A percentile compares a stretch with the other conserved stretches of the same genome.
These are phyloP conservation scores for Starmerella floris DNA, from an alignment of 805 yeast genomes.

Conservation along the genomic window DNA sequence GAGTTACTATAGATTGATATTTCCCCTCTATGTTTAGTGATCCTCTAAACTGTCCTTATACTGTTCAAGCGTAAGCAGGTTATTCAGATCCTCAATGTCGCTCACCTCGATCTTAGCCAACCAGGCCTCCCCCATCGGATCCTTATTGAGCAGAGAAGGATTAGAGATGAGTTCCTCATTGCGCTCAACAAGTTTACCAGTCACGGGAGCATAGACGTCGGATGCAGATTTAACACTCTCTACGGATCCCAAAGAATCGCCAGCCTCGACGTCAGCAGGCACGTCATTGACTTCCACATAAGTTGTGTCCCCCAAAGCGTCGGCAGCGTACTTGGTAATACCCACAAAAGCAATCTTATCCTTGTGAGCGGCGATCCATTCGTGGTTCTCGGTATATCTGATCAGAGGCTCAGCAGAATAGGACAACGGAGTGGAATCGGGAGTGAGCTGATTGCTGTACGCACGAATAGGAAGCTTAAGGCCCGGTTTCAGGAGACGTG, in stretches of 20 bases:
- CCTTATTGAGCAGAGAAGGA: conserved; percentile 71
- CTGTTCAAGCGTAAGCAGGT: conserved; percentile 24
- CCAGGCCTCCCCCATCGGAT: conserved; percentile 94
- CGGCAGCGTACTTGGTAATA: conserved; percentile 87
- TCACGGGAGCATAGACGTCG: conserved; percentile 80
- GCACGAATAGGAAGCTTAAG: conserved; percentile 10
- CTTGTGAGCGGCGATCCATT: conserved; percentile 78
- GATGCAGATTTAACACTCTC: conserved; percentile 91
- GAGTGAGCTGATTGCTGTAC: conserved; percentile 24
- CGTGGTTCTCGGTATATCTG: conserved; percentile 75
- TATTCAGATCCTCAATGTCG: conserved; percentile 29
- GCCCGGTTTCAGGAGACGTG: not conserved
- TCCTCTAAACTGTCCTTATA: conserved; percentile 20
- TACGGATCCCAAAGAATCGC: conserved; percentile 82
- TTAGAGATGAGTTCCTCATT: conserved; percentile 51
- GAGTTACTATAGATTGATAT: no score
- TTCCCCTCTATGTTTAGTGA: conserved; percentile 10
- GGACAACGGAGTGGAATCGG: conserved; percentile 23
- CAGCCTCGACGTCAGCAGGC: conserved; percentile 46
- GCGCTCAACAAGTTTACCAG: conserved; percentile 60
- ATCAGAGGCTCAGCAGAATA: conserved; percentile 25
- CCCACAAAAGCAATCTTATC: conserved; percentile 78
- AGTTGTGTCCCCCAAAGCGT: conserved; percentile 93
- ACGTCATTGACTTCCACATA: conserved; percentile 79
- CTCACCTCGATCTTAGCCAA: conserved; percentile 58